Percentiles rank a stretch among this genome's conserved stretches.
These are phyloP conservation scores for Penicillium digitatum DNA, from an alignment of 2,329 filamentous ascomycete species.

Conservation along the genomic window DNA sequence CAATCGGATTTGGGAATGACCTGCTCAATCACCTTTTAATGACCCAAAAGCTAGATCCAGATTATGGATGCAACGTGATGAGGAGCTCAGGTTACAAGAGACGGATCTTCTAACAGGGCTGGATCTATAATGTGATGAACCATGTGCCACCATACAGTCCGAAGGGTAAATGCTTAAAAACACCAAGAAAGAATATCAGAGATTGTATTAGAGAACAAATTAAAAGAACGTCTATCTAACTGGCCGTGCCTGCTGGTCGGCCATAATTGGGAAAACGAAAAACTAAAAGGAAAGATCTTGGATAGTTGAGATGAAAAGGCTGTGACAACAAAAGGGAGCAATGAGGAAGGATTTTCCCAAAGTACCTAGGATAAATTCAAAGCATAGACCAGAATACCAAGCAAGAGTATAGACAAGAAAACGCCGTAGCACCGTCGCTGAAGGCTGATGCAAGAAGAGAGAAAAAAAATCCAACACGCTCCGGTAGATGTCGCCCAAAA, in stretches of 20 bases:
- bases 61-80: slow-evolving; percentile 5
- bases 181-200: background rate
- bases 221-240: background rate
- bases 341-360: background rate
- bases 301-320: background rate
- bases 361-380: background rate
- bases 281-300: background rate
- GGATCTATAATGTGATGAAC: background rate
- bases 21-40: background rate
- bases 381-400: background rate
- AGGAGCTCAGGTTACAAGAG: slow-evolving; percentile 1
- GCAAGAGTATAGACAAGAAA: slow-evolving; percentile 10
- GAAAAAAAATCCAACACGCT: slow-evolving; percentile 3
- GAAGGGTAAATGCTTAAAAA: background rate
- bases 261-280: background rate
- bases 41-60: background rate
- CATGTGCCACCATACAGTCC: background rate
- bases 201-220: background rate
- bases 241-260: background rate
- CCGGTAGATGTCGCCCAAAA: slow-evolving; percentile 10
- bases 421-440: slow-evolving; percentile 30
- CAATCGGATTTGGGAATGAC: slow-evolving; percentile 7
- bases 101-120: background rate
- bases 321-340: background rate
- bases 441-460: slow-evolving; percentile 20